Evolutionary conservation across 176 grass and related monocot genomes (phyloP), one percentile per base, ranked within the genome.

Genomic region (Zea mays): DNA sequence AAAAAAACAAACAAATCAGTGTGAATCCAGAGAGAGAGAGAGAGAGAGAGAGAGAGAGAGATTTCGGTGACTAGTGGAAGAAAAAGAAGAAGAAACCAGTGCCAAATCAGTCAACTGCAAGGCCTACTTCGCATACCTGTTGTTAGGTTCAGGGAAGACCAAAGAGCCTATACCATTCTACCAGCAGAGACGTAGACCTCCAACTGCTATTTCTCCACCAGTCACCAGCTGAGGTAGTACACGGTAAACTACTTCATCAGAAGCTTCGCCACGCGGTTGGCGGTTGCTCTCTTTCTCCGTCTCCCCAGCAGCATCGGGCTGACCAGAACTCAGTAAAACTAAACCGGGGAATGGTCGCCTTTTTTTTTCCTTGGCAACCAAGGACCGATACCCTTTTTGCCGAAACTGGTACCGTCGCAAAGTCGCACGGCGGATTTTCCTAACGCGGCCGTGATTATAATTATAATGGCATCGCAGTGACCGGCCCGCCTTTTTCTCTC

Each of bases 401-500:
- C 21, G 8, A 67, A 45, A 40, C 17, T 15, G 70, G 70, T 80
- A 79, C 75, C 46, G 60, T 8, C 71, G 39, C 71, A 80, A 71
- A 47, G 76, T 8, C 64, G 39, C 71, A 80, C 76, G 56, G 76
- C 81, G 68, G 56, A 68, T 84, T 80, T 57, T 52, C 86, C 36
- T 47, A 84, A 63, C 75, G 37, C 57, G 3, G 64, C 63, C 8
- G 44, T n/a, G 34, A 44, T 27, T 20, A 20, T 11, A 6, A 9
- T 55, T 27, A 27, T 0, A 27, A 27, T 27, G 27, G 27, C 44
- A 44, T 39, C 12, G 16, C 45, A 56, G 45, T 4, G 27, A 14
- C 62, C 3, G 10, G 10, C 59, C 48, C 2, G 56, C 57, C 20
- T 2, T 8, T 27, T 72, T 37, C 10, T 50, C 35, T 72, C 46